Conservation (phyloP, 768 basidiomycete species). For the Suillus lakei region DNA sequence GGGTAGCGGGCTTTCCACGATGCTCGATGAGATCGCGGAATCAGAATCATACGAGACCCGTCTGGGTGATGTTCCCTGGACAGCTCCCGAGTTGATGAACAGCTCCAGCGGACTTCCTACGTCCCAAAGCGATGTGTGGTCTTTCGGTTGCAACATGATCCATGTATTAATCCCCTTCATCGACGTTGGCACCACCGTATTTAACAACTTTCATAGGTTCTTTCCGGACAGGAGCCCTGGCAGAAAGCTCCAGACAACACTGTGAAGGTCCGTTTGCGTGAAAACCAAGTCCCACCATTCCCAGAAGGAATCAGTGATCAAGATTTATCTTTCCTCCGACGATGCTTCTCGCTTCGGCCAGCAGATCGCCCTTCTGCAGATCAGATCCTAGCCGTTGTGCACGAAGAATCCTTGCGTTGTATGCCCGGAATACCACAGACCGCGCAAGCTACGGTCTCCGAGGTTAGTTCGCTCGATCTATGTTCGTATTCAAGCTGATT, state of each 20-base stretch:
- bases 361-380: conserved; percentile 4
- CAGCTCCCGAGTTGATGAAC: conserved; percentile 21
- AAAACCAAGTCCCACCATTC: background rate
- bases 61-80: conserved; percentile 14
- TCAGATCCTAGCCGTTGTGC: background rate
- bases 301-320: background rate
- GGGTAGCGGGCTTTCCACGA: conserved; percentile 48
- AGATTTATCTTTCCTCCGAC: background rate
- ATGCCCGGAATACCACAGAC: background rate
- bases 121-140: conserved; percentile 22
- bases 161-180: conserved; percentile 11
- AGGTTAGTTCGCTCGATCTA: background rate
- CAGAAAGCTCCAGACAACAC: no score
- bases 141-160: conserved; percentile 26
- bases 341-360: background rate
- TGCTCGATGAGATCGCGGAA: conserved; percentile 41
- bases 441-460: background rate
- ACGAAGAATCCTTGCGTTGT: background rate
- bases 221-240: conserved; percentile 1
- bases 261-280: background rate
- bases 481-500: background rate
- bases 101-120: background rate
- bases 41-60: conserved; percentile 19
- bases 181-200: background rate
- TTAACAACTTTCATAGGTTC: background rate